Percentiles rank a stretch among this genome's conserved stretches.
phyloP scores from a whole-genome alignment of 1,139 yeast genomes.

The Yamadazyma epiphylla region DNA sequence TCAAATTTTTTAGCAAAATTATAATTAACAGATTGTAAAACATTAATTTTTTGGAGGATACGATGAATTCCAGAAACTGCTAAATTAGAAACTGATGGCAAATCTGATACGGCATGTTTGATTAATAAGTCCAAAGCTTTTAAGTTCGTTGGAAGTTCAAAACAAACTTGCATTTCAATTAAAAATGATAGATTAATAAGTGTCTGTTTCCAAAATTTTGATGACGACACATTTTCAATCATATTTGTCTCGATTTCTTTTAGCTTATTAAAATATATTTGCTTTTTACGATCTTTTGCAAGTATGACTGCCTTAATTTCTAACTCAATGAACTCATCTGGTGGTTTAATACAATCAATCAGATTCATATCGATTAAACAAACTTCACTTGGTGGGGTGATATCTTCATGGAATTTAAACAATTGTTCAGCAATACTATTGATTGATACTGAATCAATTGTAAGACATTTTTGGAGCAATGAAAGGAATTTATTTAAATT shows the following conservation, averaged over 20 bases:
- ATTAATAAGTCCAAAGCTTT: constrained; percentile 48
- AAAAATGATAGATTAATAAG: constrained; percentile 54
- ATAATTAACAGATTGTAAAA: constrained; percentile 54
- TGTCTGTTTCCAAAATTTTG: constrained; percentile 69
- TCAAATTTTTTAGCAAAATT: constrained; percentile 45
- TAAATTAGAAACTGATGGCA: constrained; percentile 65
- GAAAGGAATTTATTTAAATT: constrained; percentile 45
- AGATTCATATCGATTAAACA: constrained; percentile 49
- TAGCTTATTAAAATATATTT: constrained; percentile 36
- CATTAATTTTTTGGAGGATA: constrained; percentile 48
- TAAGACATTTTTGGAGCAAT: constrained; percentile 54
- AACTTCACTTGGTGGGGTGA: constrained; percentile 57
- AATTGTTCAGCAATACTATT: constrained; percentile 49
- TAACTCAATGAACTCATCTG: constrained; percentile 52
- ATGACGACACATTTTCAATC: constrained; percentile 28
- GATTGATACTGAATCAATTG: constrained; percentile 56
- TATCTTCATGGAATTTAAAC: constrained; percentile 40
- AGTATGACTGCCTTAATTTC: constrained; percentile 53
- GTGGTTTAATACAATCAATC: constrained; percentile 58
- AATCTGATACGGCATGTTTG: constrained; percentile 57
- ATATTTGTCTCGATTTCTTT: constrained; percentile 42
- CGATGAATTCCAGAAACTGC: constrained; percentile 63
- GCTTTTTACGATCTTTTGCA: constrained; percentile 59
- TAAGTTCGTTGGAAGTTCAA: constrained; percentile 45
- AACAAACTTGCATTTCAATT: constrained; percentile 51